A percentile compares a stretch with the other conserved stretches of the same genome.
These are phyloP conservation scores for Apocynum venetum DNA, from an alignment of 257 asterid genomes.

Conservation along the genomic window DNA sequence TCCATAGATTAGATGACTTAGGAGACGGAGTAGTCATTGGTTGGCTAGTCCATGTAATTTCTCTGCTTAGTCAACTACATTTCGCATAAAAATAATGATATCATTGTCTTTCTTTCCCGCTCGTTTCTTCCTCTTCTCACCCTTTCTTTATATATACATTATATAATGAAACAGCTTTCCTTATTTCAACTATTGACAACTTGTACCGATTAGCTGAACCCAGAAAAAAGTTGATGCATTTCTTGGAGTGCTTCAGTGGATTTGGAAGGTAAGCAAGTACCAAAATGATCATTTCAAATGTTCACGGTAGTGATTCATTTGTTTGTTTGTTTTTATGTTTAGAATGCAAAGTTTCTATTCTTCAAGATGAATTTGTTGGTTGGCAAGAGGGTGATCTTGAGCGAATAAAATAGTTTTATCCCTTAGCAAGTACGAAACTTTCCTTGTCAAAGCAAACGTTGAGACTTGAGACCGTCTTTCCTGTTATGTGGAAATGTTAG, in stretches of 20 bases:
- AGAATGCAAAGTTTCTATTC: neutral
- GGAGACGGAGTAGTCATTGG: neutral
- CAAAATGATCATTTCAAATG: neutral
- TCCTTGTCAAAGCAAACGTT: neutral
- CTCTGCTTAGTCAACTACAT: neutral
- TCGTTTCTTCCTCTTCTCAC: neutral
- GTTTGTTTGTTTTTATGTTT: too few relatives aligned
- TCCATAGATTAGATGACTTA: neutral
- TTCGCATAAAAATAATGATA: neutral
- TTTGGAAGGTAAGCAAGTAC: neutral
- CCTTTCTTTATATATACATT: neutral
- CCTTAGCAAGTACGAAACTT: conserved; percentile 1
- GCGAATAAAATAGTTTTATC: neutral
- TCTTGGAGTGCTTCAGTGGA: neutral
- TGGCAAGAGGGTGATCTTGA: neutral
- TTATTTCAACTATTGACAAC: neutral
- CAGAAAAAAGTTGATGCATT: neutral
- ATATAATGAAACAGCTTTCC: neutral
- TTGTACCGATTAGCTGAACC: neutral
- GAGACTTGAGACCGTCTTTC: neutral
- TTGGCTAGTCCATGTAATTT: neutral
- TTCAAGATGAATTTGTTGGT: neutral
- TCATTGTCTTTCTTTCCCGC: neutral
- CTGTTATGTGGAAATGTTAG: neutral
- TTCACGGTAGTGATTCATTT: neutral